Base-by-base conservation (phyloP, 1,284 basidiomycete species). In the Phellopilus nigrolimitatus region DNA sequence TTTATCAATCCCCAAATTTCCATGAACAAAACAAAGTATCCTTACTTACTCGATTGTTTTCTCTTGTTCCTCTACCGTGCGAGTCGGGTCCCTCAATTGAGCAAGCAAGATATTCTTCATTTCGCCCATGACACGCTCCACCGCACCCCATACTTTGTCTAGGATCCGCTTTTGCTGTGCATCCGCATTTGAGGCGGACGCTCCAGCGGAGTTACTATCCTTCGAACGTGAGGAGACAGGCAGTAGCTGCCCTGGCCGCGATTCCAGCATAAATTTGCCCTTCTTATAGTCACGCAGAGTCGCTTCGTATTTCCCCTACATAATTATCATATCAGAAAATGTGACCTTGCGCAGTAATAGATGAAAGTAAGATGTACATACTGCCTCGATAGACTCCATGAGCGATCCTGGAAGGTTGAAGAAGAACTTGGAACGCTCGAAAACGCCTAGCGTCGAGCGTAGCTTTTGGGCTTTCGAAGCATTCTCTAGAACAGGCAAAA, bases 201-300 rank as follows among this genome's bases (percentile, higher is more conserved):
- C 36, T 22, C 33, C 45, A 33, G 54, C 25, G 2, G 30, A 21
- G n/a, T 30, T 36, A 6, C 38, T 15, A 13, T 56, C 50, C 19
- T 39, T 56, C 9, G 54, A 52, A 5, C 27, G 34, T n/a, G 44
- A 19, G 3, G 54, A 46, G 24, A 78, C 74, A 7, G 82, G 85
- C 4, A 91, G 73, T 2, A 95, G 74, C 62, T 94, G 92, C 0
- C 86, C 88, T 0, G 93, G 89, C 13, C 91, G 80, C 12, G 87
- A 87, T 60, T 95, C 89, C 43, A 95, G 78, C 30, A 99, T 76
- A 66, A 91, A 88, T 57, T 93, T 91, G 30, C 95, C 97, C 68
- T 97, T 97, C 70, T 97, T 97, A 75, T 99, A 99, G 61, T 97
- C 95, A 31, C 94, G 82, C 61, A 99, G 74, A 0, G 94, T 95